Percentiles rank a stretch among this genome's conserved stretches.
These are phyloP conservation scores for Arxiozyma bovina DNA, from an alignment of 1,139 yeast species.

Conservation along the genomic window DNA sequence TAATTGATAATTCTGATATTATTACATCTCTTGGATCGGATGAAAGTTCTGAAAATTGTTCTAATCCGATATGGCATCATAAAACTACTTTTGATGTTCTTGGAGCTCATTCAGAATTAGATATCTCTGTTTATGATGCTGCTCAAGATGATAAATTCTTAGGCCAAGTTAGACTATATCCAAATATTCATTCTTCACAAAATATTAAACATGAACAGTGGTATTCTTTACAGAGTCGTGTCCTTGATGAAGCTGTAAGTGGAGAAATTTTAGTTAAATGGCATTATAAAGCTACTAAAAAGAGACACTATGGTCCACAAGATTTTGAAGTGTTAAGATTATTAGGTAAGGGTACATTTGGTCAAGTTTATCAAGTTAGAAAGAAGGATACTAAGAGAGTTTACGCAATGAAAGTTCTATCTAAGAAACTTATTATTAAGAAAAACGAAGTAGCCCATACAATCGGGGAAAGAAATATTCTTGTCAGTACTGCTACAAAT, in stretches of 20 bases:
- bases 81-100: slow-evolving; percentile 88
- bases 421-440: slow-evolving; percentile 88
- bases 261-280: slow-evolving; percentile 72
- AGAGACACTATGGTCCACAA: slow-evolving; percentile 79
- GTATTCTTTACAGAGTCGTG: slow-evolving; percentile 65
- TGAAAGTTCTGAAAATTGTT: slow-evolving; percentile 3
- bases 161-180: slow-evolving; percentile 73
- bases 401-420: slow-evolving; percentile 93
- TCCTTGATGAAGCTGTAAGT: slow-evolving; percentile 63
- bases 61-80: slow-evolving; percentile 60
- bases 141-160: slow-evolving; percentile 71
- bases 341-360: slow-evolving; percentile 94
- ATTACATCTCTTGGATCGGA: slow-evolving; percentile 6
- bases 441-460: slow-evolving; percentile 97
- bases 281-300: slow-evolving; percentile 61
- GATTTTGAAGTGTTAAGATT: slow-evolving; percentile 87
- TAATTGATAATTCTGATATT: slow-evolving; percentile 8
- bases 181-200: slow-evolving; percentile 39
- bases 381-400: slow-evolving; percentile 81
- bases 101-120: slow-evolving; percentile 72
- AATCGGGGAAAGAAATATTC: slow-evolving; percentile 88
- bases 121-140: slow-evolving; percentile 81
- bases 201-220: slow-evolving; percentile 40
- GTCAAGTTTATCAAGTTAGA: slow-evolving; percentile 91
- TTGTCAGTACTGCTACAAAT: slow-evolving; percentile 81